Percentiles rank a stretch among this genome's conserved stretches.
Evolutionary conservation across 2,329 filamentous ascomycete species (phyloP).

Genomic region (Rhexocercosporidium sp.): DNA sequence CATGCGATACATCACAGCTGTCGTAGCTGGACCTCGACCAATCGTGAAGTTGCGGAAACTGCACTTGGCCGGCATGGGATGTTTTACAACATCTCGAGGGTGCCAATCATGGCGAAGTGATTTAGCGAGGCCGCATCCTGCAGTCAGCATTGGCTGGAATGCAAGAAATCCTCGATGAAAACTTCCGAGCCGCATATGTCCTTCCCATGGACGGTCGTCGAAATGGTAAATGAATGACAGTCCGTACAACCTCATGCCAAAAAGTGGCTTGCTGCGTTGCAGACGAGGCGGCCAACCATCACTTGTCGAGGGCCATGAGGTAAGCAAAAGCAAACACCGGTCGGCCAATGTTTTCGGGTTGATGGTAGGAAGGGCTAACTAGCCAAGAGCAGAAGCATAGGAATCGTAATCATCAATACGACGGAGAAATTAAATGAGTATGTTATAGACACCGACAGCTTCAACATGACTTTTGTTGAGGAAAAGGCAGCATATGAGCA

Average conservation of each 20-base stretch:
- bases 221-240: background rate
- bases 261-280: slow-evolving; percentile 1
- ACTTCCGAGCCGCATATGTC: background rate
- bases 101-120: background rate
- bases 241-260: slow-evolving; percentile 5
- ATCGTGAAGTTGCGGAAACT: background rate
- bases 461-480: slow-evolving; percentile 3
- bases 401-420: background rate
- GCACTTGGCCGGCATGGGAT: background rate
- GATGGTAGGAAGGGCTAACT: background rate
- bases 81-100: background rate
- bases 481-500: background rate
- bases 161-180: background rate
- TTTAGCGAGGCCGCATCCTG: background rate
- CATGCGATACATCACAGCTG: slow-evolving; percentile 4
- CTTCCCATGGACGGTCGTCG: background rate
- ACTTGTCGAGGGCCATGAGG: background rate
- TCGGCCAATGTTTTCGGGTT: background rate
- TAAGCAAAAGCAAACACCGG: background rate
- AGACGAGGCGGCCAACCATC: background rate
- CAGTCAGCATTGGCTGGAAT: background rate
- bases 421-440: background rate
- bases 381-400: background rate
- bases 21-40: background rate
- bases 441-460: background rate